A percentile compares a stretch with the other conserved stretches of the same genome.
Conservation (phyloP, 805 yeast genomes). For the Yamadazyma phyllophila region DNA sequence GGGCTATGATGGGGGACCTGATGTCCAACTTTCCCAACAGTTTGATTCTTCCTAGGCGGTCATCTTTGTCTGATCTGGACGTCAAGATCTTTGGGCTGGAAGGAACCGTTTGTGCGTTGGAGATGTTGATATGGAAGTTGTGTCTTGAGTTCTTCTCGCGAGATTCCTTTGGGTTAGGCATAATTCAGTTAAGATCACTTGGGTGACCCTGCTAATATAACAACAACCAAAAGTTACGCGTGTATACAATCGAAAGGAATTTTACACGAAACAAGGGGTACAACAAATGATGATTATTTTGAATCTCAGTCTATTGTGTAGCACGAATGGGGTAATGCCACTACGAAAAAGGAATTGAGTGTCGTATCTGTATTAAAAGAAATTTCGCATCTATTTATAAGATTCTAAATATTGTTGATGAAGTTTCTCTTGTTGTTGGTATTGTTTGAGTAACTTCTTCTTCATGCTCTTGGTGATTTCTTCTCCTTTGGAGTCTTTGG, state of each 20-base stretch:
- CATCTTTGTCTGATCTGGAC: background rate
- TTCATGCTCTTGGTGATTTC: slow-evolving; percentile 81
- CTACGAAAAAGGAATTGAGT: background rate
- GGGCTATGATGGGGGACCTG: slow-evolving; percentile 18
- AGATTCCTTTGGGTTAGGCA: background rate
- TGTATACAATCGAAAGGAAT: background rate
- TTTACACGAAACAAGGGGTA: background rate
- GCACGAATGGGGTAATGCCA: background rate
- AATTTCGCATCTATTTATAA: background rate
- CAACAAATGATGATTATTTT: background rate
- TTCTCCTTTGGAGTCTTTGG: slow-evolving; percentile 71
- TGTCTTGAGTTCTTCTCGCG: background rate
- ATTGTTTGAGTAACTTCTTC: slow-evolving; percentile 78
- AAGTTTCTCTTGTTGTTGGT: slow-evolving; percentile 78
- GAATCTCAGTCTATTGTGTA: background rate
- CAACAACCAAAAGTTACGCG: no score
- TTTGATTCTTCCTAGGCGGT: slow-evolving; percentile 14
- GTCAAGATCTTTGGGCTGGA: background rate
- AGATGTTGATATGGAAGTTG: background rate
- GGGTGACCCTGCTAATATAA: background rate
- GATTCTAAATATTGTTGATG: slow-evolving; percentile 56
- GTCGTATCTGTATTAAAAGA: background rate
- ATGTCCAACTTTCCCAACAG: slow-evolving; percentile 19
- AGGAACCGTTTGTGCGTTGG: background rate
- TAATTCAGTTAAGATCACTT: background rate